Base-by-base conservation (phyloP, 805 yeast species). In the Suhomyces faveliae region DNA sequence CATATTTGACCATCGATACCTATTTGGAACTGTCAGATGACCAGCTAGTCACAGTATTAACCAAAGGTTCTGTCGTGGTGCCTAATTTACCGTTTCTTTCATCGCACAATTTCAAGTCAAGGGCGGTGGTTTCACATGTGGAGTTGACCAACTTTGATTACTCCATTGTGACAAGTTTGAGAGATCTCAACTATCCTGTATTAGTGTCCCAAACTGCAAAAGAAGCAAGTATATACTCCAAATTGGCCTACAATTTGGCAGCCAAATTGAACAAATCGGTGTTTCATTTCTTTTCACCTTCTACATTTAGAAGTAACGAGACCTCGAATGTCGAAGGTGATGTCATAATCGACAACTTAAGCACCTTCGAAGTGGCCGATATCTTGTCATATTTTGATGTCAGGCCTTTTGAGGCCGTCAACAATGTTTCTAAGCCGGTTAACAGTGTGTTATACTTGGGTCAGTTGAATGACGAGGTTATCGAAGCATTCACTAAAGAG, bases 391-490 rank as follows among this genome's bases (percentile, higher is more conserved):
- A 55, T 35, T 63, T 59, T 50, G 54, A 58, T 42, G 60, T 68
- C 37, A 42, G 57, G 23, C 66, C 71, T 9, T 71, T 73, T 50
- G 59, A 59, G 40, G 43, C 59, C 20, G 63, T 64, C 30, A 70
- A 67, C 53, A 54, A 57, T 37, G 60, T 42, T 42, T 25, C 59
- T 5, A 58, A 62, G 7, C 76, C 85, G 6, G 66, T 68, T 25
- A 73, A 78, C 50, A 79, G 84, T 1, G 63, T 86, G 13, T 75
- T 89, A 15, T 73, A 83, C 43, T 73, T 89, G 51, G 94, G 96
- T 46, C 76, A 81, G 44, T 73, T 80, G 39, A 70, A 68, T 19
- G 65, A 69, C 3, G 71, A 71, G 12, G 68, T 84, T 41, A 57
- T 75, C 4, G 53, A 64, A 9, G 72, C 75, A n/a, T 66, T 70